Evolutionary conservation across 1,284 basidiomycete species (phyloP), one percentile per base, ranked within the genome.

Genomic region (Salmacisia buchloeana): DNA sequence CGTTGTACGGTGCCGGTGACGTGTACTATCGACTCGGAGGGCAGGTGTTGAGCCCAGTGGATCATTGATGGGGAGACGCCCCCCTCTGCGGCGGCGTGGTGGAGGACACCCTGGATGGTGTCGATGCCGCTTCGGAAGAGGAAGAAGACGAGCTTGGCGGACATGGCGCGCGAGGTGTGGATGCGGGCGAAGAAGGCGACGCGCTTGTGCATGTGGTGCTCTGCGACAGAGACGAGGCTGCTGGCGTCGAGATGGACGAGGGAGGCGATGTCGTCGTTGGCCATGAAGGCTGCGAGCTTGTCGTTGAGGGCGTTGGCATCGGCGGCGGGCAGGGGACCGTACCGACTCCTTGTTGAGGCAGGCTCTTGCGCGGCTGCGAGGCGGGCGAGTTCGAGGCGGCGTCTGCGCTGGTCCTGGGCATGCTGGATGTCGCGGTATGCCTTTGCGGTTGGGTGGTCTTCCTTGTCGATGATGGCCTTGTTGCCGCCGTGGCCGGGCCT

Each of bases 81-180:
- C 31, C 38, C 64, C 58, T 39, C 49, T 39, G 69, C 69, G 33
- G 73, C 74, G 18, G 69, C 66, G 46, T 21, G 29, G 46, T 49
- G 46, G 1, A 75, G 65, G 13, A 76, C 75, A 6, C 70, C 70
- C 62, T 78, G 76, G 21, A 78, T 61, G 43, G 75, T 77, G 9
- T 67, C 62, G 49, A 69, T 63, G 43, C 74, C 73, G 63, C 72
- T 69, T 52, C 76, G 67, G n/a, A 77, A 70, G 23, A 76, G 69
- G 56, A 77, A 66, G 41, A 77, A 77, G 58, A 69, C 73, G 33
- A 77, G 65, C 33, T 70, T 70, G 18, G 72, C 66, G 61, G 70
- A 70, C 57, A 77, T 63, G 33, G 73, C 66, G 23, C 75, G 75
- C 13, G 73, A 69, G 36, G 69, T 71, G 61, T 77, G 76, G 41